These are phyloP conservation scores for Meyerozyma sp. DNA, from an alignment of 1,139 yeast genomes.

Conservation along the genomic window DNA sequence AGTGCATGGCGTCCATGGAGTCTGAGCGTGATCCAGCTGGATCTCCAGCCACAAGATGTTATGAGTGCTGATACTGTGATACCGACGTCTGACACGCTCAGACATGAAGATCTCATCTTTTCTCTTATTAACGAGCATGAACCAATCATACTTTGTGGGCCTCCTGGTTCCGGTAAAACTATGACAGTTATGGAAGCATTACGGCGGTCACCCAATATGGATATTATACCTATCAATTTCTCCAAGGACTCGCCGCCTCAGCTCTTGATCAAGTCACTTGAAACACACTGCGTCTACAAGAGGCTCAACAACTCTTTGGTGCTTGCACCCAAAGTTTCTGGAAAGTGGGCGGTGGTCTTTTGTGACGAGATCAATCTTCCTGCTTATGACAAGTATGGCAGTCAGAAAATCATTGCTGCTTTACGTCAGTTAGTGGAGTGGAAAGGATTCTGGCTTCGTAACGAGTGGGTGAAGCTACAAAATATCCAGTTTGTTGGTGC, in stretches of 20 bases:
- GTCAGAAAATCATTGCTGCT: conserved; percentile 71
- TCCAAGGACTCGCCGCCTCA: conserved; percentile 75
- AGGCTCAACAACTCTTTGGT: conserved; percentile 46
- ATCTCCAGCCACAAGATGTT: conserved; percentile 62
- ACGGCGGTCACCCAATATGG: conserved; percentile 51
- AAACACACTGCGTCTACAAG: conserved; percentile 65
- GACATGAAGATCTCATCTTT: conserved; percentile 60
- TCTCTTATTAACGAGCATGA: conserved; percentile 52
- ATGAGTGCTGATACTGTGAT: conserved; percentile 60
- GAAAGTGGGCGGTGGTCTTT: conserved; percentile 76
- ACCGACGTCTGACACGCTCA: conserved; percentile 74
- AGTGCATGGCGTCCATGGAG: conserved; percentile 49
- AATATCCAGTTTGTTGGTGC: conserved; percentile 88
- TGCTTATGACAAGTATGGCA: conserved; percentile 63
- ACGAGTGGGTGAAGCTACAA: conserved; percentile 64
- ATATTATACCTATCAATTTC: conserved; percentile 69
- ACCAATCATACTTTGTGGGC: conserved; percentile 81
- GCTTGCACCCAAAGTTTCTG: conserved; percentile 56
- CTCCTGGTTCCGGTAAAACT: conserved; percentile 97
- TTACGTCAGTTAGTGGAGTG: conserved; percentile 72
- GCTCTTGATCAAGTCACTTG: conserved; percentile 59
- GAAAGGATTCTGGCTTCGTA: conserved; percentile 70
- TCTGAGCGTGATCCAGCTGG: conserved; percentile 36
- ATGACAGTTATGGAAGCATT: conserved; percentile 79
- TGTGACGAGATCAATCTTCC: conserved; percentile 94